Percentiles rank a stretch among this genome's conserved stretches.
Evolutionary conservation across 2,329 filamentous ascomycete species (phyloP).

Genomic region (Cadophora malorum): DNA sequence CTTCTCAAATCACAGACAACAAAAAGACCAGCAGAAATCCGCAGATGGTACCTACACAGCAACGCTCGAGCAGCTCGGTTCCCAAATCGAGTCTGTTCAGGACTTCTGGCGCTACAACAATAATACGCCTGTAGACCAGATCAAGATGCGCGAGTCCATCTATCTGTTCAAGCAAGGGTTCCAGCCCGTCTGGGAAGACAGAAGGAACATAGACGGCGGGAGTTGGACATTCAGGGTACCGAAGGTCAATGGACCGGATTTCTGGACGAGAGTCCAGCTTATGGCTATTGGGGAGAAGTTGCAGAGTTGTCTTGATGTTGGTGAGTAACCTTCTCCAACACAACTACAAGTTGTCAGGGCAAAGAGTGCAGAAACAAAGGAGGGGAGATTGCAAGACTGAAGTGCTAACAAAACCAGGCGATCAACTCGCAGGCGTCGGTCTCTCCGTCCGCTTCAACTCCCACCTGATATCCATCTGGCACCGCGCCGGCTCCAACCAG

Average conservation of each 20-base stretch:
- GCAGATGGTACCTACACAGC: slow-evolving; percentile 43
- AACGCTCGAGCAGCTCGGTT: slow-evolving; percentile 64
- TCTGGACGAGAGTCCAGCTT: slow-evolving; percentile 83
- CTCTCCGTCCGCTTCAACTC: slow-evolving; percentile 89
- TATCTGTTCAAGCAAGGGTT: slow-evolving; percentile 83
- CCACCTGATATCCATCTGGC: slow-evolving; percentile 90
- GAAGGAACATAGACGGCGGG: slow-evolving; percentile 83
- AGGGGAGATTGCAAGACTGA: too few species aligned
- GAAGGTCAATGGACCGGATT: slow-evolving; percentile 73
- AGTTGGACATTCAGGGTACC: slow-evolving; percentile 92
- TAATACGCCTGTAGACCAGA: slow-evolving; percentile 77
- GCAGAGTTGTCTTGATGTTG: slow-evolving; percentile 73
- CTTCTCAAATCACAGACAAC: slow-evolving; percentile 38
- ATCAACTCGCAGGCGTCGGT: slow-evolving; percentile 89
- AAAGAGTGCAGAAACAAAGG: too few species aligned
- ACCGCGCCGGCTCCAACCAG: slow-evolving; percentile 83
- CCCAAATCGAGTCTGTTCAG: slow-evolving; percentile 78
- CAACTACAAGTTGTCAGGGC: too few species aligned
- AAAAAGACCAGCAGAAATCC: slow-evolving; percentile 47
- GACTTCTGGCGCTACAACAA: slow-evolving; percentile 87
- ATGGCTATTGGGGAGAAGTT: slow-evolving; percentile 84
- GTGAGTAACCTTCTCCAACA: slow-evolving; percentile 52
- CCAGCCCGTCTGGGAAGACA: slow-evolving; percentile 82
- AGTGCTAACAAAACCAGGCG: slow-evolving; percentile 58
- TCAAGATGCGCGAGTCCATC: slow-evolving; percentile 78